Conservation (phyloP, 257 asterid genomes). For the Leonotis leonurus region DNA sequence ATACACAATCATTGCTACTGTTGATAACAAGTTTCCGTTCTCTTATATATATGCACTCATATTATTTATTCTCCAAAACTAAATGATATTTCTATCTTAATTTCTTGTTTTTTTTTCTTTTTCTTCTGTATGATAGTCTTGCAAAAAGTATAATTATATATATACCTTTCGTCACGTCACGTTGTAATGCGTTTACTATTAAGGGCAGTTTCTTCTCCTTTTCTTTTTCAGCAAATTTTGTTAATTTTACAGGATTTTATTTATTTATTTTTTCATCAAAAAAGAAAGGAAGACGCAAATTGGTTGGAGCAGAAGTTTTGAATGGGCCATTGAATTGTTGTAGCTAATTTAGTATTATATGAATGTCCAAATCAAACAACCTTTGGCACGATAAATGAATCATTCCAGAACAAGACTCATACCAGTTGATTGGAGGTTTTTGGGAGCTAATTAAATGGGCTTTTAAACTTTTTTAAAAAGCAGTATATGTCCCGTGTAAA, state of each 20-base stretch:
- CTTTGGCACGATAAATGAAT: not conserved
- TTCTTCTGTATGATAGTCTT: not conserved
- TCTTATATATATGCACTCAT: not conserved
- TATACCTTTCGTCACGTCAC: no score
- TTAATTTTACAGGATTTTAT: no score
- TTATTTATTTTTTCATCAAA: no score
- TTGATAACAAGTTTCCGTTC: not conserved
- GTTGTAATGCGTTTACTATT: no score
- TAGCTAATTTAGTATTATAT: no score
- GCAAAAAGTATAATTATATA: no score
- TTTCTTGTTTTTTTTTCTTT: not conserved
- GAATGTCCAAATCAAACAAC: not conserved
- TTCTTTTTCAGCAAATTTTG: no score
- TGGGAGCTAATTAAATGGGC: not conserved
- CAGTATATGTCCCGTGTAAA: not conserved
- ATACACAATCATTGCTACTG: not conserved
- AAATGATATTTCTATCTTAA: not conserved
- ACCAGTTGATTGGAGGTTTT: not conserved
- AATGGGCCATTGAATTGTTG: no score
- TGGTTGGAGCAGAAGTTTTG: no score
- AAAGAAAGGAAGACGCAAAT: no score
- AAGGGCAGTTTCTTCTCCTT: no score
- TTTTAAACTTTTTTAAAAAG: not conserved
- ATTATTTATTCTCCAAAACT: not conserved
- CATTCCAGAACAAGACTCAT: not conserved